Evolutionary conservation across 768 basidiomycete species (phyloP).

Genomic region (Tricholoma saponaceum): DNA sequence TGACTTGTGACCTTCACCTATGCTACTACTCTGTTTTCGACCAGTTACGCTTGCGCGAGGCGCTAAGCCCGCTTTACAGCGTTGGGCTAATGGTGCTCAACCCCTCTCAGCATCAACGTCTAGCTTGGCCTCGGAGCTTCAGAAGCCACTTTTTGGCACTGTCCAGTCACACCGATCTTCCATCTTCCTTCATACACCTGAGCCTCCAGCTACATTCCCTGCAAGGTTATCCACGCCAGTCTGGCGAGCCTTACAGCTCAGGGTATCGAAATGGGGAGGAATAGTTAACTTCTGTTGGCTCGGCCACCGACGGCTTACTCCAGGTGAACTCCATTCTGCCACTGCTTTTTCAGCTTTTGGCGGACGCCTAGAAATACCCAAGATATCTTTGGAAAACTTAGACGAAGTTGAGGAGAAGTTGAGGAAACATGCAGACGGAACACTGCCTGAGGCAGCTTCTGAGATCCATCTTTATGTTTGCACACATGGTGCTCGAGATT

Average conservation of each 20-base stretch:
- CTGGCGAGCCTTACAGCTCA: constrained; percentile 45
- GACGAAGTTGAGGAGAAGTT: constrained; percentile 42
- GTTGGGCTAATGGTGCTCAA: not conserved
- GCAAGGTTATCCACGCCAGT: constrained; percentile 42
- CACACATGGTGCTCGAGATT: constrained; percentile 76
- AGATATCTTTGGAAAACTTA: constrained; percentile 45
- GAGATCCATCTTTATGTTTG: constrained; percentile 61
- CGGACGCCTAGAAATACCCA: constrained; percentile 47
- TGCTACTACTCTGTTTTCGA: not conserved
- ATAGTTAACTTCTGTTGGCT: constrained; percentile 62
- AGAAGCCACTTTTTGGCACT: constrained; percentile 40
- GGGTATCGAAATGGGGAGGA: constrained; percentile 44
- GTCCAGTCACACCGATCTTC: constrained; percentile 48
- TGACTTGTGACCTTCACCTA: not conserved
- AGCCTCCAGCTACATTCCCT: constrained; percentile 48
- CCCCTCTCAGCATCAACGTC: not conserved
- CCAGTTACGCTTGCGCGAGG: not conserved
- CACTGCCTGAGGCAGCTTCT: constrained; percentile 6
- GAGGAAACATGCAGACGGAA: constrained; percentile 21
- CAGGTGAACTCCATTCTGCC: constrained; percentile 24
- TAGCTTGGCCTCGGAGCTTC: not conserved
- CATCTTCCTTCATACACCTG: constrained; percentile 49
- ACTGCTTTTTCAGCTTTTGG: constrained; percentile 49
- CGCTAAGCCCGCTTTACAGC: not conserved
- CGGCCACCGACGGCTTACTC: constrained; percentile 7